phyloP scores from a whole-genome alignment of 2,329 filamentous ascomycete genomes.

The Pseudofabraea citricarpa region DNA sequence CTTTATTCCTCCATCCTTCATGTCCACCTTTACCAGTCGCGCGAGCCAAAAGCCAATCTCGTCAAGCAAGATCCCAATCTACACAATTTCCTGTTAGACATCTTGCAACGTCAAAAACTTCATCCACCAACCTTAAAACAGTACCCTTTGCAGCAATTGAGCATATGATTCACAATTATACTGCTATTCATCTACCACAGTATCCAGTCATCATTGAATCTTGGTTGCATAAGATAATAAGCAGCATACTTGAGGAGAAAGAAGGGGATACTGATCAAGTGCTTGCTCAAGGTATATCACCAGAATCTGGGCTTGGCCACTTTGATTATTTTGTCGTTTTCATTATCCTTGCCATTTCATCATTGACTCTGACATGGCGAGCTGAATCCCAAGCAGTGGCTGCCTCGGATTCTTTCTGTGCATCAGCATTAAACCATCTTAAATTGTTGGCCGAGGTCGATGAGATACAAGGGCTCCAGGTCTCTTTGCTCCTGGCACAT shows the following conservation, averaged over 20 bases:
- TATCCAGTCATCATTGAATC: constrained; percentile 4
- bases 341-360: constrained; percentile 3
- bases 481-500: constrained; percentile 1
- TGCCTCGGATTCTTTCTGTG: constrained; percentile 2
- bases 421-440: constrained; percentile 2
- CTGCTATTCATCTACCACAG: constrained; percentile 3
- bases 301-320: constrained; percentile 1
- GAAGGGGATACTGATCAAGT: neutral
- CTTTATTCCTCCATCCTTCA: neutral
- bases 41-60: neutral
- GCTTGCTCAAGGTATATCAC: neutral
- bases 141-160: constrained; percentile 1
- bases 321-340: constrained; percentile 3
- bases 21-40: constrained; percentile 1
- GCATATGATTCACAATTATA: constrained; percentile 3
- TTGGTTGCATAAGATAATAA: neutral
- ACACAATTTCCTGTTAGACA: neutral
- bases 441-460: neutral
- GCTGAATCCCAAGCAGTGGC: constrained; percentile 1
- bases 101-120: neutral
- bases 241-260: neutral
- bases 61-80: neutral
- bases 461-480: constrained; percentile 2
- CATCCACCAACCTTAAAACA: neutral
- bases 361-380: constrained; percentile 1